Base-by-base conservation (phyloP, 345 rosid genomes). In the Nephelium lappaceum region DNA sequence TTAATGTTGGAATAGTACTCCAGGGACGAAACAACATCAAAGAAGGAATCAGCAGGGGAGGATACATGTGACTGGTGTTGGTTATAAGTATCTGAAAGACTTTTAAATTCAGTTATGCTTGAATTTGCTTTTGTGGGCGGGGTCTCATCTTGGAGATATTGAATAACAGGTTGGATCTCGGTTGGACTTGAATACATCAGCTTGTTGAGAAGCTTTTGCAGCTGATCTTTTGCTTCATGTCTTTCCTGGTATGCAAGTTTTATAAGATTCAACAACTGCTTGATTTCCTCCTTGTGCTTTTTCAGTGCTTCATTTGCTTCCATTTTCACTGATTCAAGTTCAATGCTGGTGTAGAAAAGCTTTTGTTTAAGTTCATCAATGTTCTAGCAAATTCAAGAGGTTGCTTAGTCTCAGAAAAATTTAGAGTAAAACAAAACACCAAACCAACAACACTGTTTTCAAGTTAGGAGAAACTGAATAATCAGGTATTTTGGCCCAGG, bases 41-140 rank as follows among this genome's bases (percentile, higher is more conserved):
- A 75, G 79, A 96, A 86, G 0, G 98, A 94, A 60, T 91, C 84
- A 0, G 84, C 93, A 0, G 97, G 97, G 38, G 99, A 89, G 8
- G 98, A 92, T 60, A 85, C 86, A 69, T 88, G 86, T 5, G 88
- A 78, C 2, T 82, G 84, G n/a, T 1, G 31, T 27, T 86, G 90
- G 67, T 84, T 87, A 43, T 80, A 78, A 11, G 88, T 82, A 41
- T 84, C 87, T 3, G 93, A 90, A 11, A 84, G 77, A 77, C 93
- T 89, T 81, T 82, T 91, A 14, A 98, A 94, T 75, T 93, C 98
- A 0, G 98, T 93, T 38, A 94, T 85, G 82, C 95, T 92, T 1
- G 99, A 94, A 68, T 88, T 96, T 0, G 94, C 83, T 83, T 82
- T 94, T 16, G 85, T 76, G 0, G 85, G 78, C 14, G 83, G 81